Base-by-base conservation (phyloP, 108 stramenopile genomes). In the Cylindrotheca fusiformis region DNA sequence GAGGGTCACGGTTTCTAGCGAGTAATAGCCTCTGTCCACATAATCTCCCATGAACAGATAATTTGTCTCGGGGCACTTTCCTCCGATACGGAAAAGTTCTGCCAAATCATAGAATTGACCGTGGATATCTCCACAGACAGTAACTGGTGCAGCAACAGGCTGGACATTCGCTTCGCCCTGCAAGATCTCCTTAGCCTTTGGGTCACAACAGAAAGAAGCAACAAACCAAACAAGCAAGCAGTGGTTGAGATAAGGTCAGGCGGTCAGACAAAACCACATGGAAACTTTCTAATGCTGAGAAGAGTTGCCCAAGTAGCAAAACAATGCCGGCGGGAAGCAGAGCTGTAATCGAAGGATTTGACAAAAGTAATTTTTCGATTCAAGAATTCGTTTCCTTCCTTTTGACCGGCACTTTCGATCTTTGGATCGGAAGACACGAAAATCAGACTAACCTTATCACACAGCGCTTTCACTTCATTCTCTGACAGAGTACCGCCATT, bases 21-120 rank as follows among this genome's bases (percentile, higher is more conserved):
- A 93, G 64, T 91, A 87, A 59, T 94, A 90, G 41, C 96, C 96
- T 69, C 96, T 67, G 74, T 97, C 96, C 17, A 97, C 96, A 60
- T 87, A 97, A 68, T 97, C 96, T 14, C 96, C 96, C 72, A 97
- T 67, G 68, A 97, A 95, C 41, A 97, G 65, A 81, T 93, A 97
- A 17, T 90, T 88, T n/a, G 80, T 90, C 25, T 86, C 82, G 3
- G 94, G 96, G 19, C 88, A 85, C 51, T 79, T 75, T 10, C 86
- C 88, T 58, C 87, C 94, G 32, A 88, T 81, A 30, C 84, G 84
- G 49, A 97, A 86, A 18, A 97, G 72, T 58, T 91, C 84, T 20
- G 94, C 65, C 48, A 97, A 71, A 71, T 97, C 96, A 67, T 90
- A 97, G 67, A 95, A 97, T 63, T 97, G 96, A 0, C 96, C 96